These are phyloP conservation scores for Chlamydomonas reinhardtii DNA, from an alignment of 163 green algal genomes.

Conservation along the genomic window DNA sequence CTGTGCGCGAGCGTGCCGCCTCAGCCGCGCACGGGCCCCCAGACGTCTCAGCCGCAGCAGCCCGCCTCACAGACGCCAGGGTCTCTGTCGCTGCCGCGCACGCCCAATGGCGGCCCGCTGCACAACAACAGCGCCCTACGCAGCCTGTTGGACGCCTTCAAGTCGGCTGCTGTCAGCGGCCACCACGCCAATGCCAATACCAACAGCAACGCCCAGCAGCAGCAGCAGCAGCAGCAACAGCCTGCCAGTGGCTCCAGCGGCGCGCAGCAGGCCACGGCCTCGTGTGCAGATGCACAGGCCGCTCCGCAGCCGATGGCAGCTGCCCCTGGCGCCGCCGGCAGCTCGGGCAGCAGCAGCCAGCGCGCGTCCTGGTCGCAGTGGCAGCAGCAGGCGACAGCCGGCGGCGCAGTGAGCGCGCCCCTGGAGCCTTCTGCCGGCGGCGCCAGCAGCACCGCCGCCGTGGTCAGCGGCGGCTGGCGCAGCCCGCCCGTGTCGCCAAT, in stretches of 20 bases:
- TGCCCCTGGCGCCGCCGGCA: too few species aligned
- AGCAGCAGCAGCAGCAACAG: neutral
- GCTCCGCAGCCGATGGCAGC: neutral
- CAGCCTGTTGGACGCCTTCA: conserved; percentile 39
- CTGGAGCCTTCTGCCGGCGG: too few species aligned
- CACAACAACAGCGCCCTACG: conserved; percentile 1
- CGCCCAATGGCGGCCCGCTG: too few species aligned
- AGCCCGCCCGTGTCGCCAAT: too few species aligned
- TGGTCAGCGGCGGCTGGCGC: too few species aligned
- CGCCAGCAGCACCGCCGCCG: too few species aligned
- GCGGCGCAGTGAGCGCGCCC: too few species aligned
- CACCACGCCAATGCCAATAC: too few species aligned
- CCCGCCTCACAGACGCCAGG: neutral
- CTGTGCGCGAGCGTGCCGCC: neutral
- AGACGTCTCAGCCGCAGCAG: neutral
- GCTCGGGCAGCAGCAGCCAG: neutral
- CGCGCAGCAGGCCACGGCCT: neutral
- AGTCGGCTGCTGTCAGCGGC: conserved; percentile 7
- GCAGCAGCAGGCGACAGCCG: neutral
- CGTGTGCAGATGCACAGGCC: neutral
- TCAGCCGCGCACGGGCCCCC: neutral
- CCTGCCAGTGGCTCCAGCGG: neutral
- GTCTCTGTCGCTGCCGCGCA: neutral
- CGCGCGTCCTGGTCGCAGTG: conserved; percentile 1
- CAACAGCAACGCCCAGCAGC: too few species aligned